Percentiles rank a stretch among this genome's conserved stretches.
These are phyloP conservation scores for Porphyra umbilicalis DNA, from an alignment of 31 red algal species.

Conservation along the genomic window DNA sequence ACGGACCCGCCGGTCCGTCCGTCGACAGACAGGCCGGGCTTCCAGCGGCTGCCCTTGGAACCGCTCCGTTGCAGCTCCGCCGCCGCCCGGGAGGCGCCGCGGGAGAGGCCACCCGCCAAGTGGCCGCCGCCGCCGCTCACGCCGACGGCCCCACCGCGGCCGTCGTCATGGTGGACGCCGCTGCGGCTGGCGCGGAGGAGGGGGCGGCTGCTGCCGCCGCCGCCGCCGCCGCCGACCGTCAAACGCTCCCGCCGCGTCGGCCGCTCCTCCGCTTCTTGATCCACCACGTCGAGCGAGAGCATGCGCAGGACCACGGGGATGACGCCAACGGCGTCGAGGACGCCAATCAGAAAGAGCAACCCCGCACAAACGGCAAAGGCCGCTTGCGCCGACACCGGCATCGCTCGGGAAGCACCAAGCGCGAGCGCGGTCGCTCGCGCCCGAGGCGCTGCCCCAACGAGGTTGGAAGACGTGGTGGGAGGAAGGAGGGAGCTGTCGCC, in stretches of 20 bases:
- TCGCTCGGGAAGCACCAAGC: not conserved
- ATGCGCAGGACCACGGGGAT: not conserved
- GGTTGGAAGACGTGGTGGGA: too few relatives aligned
- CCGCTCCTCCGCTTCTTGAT: not conserved
- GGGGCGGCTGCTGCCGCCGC: not conserved
- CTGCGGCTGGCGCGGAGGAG: not conserved
- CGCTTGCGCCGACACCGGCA: not conserved
- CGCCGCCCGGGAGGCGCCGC: not conserved
- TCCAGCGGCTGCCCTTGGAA: not conserved
- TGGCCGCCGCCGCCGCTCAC: too few relatives aligned
- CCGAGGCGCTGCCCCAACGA: not conserved
- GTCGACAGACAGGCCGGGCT: not conserved
- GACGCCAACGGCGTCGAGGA: not conserved
- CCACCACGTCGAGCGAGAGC: not conserved
- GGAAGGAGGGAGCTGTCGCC: too few relatives aligned
- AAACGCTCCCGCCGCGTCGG: not conserved
- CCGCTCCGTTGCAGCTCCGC: not conserved
- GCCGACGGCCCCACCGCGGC: not conserved
- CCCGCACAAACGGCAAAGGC: not conserved
- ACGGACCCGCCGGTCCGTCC: not conserved
- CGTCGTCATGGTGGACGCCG: not conserved
- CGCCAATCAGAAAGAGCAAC: not conserved
- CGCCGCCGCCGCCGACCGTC: too few relatives aligned
- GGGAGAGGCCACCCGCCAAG: too few relatives aligned
- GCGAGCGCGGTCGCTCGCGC: not conserved